Evolutionary conservation across 1,284 basidiomycete species (phyloP), one percentile per base, ranked within the genome.

Genomic region (Melampsora larici-populina): DNA sequence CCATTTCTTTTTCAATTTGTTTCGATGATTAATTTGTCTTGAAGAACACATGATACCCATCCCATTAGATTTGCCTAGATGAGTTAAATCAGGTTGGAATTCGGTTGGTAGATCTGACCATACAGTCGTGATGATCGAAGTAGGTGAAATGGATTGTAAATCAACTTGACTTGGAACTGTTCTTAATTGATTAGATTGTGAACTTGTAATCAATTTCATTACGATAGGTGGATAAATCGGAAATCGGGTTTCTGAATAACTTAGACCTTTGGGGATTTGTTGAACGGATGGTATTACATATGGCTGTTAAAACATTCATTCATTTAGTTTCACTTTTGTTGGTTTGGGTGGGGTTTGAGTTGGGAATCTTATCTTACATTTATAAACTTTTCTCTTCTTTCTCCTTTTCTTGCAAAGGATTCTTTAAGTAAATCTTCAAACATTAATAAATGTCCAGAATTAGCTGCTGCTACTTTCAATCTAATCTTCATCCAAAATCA

Each of bases 11-110:
- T n/a, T 36, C 24, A 68, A 36, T 48, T 33, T 46, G n/a, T 26
- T 62, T 3, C 73, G 65, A 36, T 67, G 51, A 24, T 75, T 75
- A 65, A 75, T 75, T 65, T 75, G 73, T 62, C 73, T 67, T 31
- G 46, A 36, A 17, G 48, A n/a, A 48, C 68, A 51, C 6, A 75
- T 36, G 36, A 67, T 68, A 17, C 73, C 73, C 73, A 75, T 67
- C 26, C 68, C 64, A 26, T 64, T 29, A 21, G 65, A n/a, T 62
- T 75, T 75, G 49, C 62, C 48, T 26, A 46, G 48, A 15, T 40
- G 15, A 21, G 40, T 26, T 26, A 21, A 26, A 26, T 26, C 48
- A 26, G 73, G 51, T 46, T 68, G 65, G 3, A 51, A 49, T 15
- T 64, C 29, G 33, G 62, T 62, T 24, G 71, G 62, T n/a, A 74